A percentile compares a stretch with the other conserved stretches of the same genome.
Evolutionary conservation across 352 stramenopile species (phyloP).

Genomic region (Pythium grandisporangium): DNA sequence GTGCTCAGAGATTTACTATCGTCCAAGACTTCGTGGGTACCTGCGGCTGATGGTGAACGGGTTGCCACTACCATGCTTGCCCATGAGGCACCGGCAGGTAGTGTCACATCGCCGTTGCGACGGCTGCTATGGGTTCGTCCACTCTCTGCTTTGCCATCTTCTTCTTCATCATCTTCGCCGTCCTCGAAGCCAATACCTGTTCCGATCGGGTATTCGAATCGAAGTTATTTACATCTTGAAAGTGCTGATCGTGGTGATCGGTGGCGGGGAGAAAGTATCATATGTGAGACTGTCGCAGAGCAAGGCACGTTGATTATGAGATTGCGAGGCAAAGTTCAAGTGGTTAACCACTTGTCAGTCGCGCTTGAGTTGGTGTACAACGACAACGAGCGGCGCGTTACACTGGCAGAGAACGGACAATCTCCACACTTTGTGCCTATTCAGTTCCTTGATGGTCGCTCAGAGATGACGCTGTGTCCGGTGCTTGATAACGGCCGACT

Average conservation of each 20-base stretch:
- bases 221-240: conserved; percentile 77
- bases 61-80: conserved; percentile 72
- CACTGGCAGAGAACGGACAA: conserved; percentile 33
- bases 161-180: conserved; percentile 18
- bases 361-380: conserved; percentile 78
- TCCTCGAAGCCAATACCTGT: conserved; percentile 65
- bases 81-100: conserved; percentile 74
- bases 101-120: conserved; percentile 64
- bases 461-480: conserved; percentile 69
- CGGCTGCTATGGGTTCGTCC: conserved; percentile 72
- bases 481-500: conserved; percentile 46
- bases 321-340: conserved; percentile 67
- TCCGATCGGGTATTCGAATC: conserved; percentile 82
- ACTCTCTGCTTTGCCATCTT: conserved; percentile 27
- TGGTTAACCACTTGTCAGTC: conserved; percentile 64
- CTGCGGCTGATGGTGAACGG: conserved; percentile 49
- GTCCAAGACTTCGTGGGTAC: conserved; percentile 53
- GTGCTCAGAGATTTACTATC: conserved; percentile 76
- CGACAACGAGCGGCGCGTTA: conserved; percentile 36
- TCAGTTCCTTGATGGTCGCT: conserved; percentile 61
- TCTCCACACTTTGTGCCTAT: conserved; percentile 69
- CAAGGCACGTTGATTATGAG: conserved; percentile 76
- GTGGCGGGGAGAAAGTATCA: conserved; percentile 73
- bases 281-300: conserved; percentile 80
- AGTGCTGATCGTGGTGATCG: conserved; percentile 34